Evolutionary conservation across 139 green algal genomes (phyloP).

Genomic region (Trebouxia sp.): DNA sequence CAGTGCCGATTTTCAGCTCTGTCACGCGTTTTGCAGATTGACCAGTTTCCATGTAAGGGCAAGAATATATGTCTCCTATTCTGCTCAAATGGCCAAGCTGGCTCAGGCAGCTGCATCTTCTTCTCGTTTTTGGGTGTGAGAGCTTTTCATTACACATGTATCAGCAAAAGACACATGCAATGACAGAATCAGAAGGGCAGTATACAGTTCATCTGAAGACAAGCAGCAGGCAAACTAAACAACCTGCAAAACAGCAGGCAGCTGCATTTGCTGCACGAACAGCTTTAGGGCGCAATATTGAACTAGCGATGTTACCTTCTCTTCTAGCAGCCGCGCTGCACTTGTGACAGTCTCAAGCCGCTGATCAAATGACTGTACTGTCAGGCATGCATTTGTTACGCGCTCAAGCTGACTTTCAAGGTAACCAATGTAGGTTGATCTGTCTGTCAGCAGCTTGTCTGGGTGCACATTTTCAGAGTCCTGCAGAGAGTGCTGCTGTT

Average conservation of each 20-base stretch:
- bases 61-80: too few relatives aligned
- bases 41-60: too few relatives aligned
- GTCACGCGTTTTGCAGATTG: background rate
- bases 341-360: constrained; percentile 34
- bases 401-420: constrained; percentile 47
- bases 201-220: too few relatives aligned
- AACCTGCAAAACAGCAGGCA: too few relatives aligned
- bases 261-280: background rate
- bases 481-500: background rate
- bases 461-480: constrained; percentile 25
- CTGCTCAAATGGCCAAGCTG: too few relatives aligned
- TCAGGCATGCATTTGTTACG: constrained; percentile 43
- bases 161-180: too few relatives aligned
- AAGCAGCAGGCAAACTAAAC: too few relatives aligned
- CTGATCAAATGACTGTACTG: constrained; percentile 41
- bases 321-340: background rate
- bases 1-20: background rate
- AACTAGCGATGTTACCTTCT: background rate
- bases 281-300: too few relatives aligned
- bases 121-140: too few relatives aligned
- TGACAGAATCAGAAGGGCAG: too few relatives aligned
- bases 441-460: constrained; percentile 46
- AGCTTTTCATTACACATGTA: too few relatives aligned
- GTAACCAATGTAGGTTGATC: constrained; percentile 44
- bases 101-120: too few relatives aligned